These are phyloP conservation scores for Podospora didyma DNA, from an alignment of 495 filamentous ascomycete genomes.

Conservation along the genomic window DNA sequence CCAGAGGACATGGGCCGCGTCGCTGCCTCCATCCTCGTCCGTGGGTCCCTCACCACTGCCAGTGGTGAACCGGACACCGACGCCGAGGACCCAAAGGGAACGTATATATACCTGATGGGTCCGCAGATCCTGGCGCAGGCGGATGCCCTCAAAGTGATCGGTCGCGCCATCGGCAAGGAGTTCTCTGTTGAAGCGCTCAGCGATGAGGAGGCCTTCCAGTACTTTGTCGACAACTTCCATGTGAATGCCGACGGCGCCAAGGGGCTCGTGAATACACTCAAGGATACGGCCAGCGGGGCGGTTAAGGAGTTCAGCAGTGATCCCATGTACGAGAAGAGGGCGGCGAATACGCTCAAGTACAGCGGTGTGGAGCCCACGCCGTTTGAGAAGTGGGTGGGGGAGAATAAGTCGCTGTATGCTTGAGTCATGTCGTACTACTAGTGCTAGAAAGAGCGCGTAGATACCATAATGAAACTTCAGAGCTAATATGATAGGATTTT, in stretches of 20 bases:
- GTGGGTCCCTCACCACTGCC: not conserved
- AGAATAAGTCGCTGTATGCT: slow-evolving; percentile 6
- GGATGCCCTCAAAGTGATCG: slow-evolving; percentile 2
- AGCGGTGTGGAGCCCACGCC: not conserved
- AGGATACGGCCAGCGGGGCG: not conserved
- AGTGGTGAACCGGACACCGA: too few relatives aligned
- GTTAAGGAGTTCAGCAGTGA: not conserved
- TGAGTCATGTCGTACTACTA: too few relatives aligned
- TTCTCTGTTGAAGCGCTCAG: not conserved
- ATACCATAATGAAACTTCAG: too few relatives aligned
- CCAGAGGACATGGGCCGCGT: slow-evolving; percentile 16
- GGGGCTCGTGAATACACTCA: not conserved
- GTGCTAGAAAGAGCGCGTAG: too few relatives aligned
- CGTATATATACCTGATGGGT: not conserved
- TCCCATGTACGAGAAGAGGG: not conserved
- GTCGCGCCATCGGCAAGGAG: slow-evolving; percentile 6
- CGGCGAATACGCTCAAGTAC: slow-evolving; percentile 8
- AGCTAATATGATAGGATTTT: too few relatives aligned
- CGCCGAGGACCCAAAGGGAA: too few relatives aligned
- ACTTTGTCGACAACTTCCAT: not conserved
- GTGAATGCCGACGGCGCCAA: not conserved
- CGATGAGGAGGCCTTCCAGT: slow-evolving; percentile 1
- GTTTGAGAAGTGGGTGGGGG: slow-evolving; percentile 6
- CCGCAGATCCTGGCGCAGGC: slow-evolving; percentile 8
- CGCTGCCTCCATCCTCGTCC: not conserved